Evolutionary conservation across 2,329 filamentous ascomycete genomes (phyloP).

Genomic region (Cercospora berteroae): DNA sequence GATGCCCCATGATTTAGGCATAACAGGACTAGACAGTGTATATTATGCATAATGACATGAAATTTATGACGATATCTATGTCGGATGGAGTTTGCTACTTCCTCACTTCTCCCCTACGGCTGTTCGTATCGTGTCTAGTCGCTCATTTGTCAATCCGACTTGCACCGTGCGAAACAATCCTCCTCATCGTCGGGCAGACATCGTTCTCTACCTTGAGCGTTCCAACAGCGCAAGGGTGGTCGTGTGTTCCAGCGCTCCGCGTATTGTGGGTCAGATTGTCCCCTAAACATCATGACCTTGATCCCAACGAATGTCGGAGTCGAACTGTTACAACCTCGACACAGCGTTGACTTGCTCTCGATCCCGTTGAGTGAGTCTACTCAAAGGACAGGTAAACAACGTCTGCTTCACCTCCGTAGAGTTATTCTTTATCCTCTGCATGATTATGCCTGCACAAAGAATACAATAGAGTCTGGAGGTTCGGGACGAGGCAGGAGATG

Average conservation of each 20-base stretch:
- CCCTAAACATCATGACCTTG: too few species aligned
- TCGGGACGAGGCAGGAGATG: neutral
- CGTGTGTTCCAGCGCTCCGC: neutral
- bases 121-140: neutral
- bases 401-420: too few species aligned
- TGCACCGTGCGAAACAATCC: neutral
- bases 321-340: too few species aligned
- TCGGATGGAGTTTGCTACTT: neutral
- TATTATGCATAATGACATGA: neutral
- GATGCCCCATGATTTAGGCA: neutral
- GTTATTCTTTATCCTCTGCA: neutral
- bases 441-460: neutral
- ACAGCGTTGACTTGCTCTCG: too few species aligned
- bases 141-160: neutral
- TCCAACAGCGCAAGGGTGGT: neutral
- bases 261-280: too few species aligned
- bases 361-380: too few species aligned
- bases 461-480: neutral
- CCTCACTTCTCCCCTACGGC: neutral
- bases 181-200: neutral
- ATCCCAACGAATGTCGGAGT: too few species aligned
- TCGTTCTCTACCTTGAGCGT: neutral
- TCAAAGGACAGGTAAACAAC: too few species aligned
- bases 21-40: neutral
- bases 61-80: neutral